A percentile compares a stretch with the other conserved stretches of the same genome.
phyloP scores from a whole-genome alignment of 768 basidiomycete species.

The Hygrophoropsis aurantiaca region DNA sequence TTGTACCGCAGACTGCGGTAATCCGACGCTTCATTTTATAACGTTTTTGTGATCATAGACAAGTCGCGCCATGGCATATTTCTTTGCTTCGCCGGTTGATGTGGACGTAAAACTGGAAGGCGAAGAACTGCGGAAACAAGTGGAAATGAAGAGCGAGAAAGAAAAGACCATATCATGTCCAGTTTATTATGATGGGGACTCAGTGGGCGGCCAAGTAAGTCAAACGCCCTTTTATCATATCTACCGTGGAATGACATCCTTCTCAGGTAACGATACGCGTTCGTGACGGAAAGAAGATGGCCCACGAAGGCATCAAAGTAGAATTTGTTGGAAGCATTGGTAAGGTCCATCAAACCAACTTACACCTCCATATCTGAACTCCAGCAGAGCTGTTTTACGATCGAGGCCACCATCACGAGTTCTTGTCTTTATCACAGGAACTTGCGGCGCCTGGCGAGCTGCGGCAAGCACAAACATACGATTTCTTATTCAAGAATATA shows the following conservation, averaged over 20 bases:
- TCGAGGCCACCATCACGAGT: conserved; percentile 97
- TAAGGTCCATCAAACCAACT: conserved; percentile 33
- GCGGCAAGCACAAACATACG: conserved; percentile 93
- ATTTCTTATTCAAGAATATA: conserved; percentile 98
- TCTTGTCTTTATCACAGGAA: conserved; percentile 93
- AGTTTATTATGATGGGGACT: conserved; percentile 95
- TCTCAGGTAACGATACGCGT: conserved; percentile 80
- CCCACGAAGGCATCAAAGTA: conserved; percentile 96
- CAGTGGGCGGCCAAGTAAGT: conserved; percentile 81
- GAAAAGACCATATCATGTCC: conserved; percentile 84
- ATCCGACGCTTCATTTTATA: no score
- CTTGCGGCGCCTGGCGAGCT: conserved; percentile 95
- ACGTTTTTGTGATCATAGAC: no score
- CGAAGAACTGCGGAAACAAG: conserved; percentile 84
- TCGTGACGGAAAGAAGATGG: conserved; percentile 91
- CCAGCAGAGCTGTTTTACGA: conserved; percentile 87
- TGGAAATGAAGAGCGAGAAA: conserved; percentile 89
- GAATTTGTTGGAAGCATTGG: conserved; percentile 97
- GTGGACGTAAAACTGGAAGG: conserved; percentile 86
- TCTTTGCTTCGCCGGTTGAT: conserved; percentile 90
- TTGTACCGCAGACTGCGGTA: no score
- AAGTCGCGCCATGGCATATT: conserved; percentile 90
- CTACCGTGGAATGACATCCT: background rate
- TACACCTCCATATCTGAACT: conserved; percentile 3
- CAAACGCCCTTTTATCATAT: background rate